A percentile compares a stretch with the other conserved stretches of the same genome.
phyloP scores from a whole-genome alignment of 2,329 filamentous ascomycete genomes.

The Cladosporium colombiae region DNA sequence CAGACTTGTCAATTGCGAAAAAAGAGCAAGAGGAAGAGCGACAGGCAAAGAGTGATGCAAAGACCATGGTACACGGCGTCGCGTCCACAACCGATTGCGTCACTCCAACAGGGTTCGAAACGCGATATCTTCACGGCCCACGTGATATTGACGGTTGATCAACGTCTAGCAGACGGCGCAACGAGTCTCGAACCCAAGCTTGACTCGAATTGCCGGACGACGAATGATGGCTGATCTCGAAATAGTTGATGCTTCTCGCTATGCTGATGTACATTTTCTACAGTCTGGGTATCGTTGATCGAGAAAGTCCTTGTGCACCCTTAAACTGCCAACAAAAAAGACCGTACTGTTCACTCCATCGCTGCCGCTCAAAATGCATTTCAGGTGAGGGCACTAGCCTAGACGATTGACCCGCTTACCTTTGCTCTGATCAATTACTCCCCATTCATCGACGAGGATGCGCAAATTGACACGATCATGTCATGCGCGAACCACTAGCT shows the following conservation, averaged over 20 bases:
- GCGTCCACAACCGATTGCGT: neutral
- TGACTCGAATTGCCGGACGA: neutral
- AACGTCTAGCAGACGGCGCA: neutral
- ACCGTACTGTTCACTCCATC: constrained; percentile 3
- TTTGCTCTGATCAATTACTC: neutral
- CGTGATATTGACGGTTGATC: neutral
- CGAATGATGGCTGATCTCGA: neutral
- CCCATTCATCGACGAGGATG: neutral
- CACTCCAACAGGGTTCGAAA: neutral
- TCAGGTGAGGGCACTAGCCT: neutral
- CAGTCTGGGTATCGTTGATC: constrained; percentile 9
- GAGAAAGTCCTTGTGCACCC: neutral
- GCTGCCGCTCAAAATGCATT: neutral
- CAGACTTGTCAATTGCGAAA: neutral
- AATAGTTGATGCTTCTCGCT: neutral
- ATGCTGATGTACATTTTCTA: neutral
- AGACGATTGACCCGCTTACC: neutral
- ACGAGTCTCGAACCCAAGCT: neutral
- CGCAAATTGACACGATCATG: neutral
- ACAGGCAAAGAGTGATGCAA: neutral
- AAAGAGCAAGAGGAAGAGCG: neutral
- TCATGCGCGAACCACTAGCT: neutral
- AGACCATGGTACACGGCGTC: neutral
- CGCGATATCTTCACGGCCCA: constrained; percentile 7
- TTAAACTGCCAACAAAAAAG: neutral